Base-by-base conservation (phyloP, 2,329 filamentous ascomycete species). In the Colletotrichum sp. region DNA sequence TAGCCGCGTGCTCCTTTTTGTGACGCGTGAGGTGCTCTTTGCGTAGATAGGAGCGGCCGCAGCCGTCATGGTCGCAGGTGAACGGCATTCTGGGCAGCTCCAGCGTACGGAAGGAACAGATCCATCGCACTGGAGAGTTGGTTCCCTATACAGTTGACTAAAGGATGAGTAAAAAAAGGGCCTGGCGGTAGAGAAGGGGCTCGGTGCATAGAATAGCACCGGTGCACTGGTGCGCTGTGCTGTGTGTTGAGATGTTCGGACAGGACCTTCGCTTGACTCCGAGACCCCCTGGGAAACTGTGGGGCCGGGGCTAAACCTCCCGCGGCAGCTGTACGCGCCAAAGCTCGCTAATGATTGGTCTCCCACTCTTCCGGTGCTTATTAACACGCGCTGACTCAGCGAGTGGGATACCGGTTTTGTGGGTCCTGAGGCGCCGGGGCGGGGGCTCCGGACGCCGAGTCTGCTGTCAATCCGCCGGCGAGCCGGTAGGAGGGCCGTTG, bases 161-260 rank as follows among this genome's bases (percentile, higher is more conserved):
- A 48, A 32, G 48, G 61, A 18, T 32, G 18, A 26, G 52, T 59
- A 30, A 60, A 28, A 67, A 28, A 39, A n/a, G 28, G 34, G n/a
- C 9, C 30, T 18, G 43, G 10, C 10, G 14, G 30, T 18, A 30
- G 24, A 28, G 24, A 30, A 34, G 39, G 32, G 34, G n/a, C 24
- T 21, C 16, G 30, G 21, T 28, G 52, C 28, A 52, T 48, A 30
- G 32, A 68, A 65, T 32, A 59, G n/a, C 30, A 43, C 14, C 91
- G 3, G 34, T 48, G n/a, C 43, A 21, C 43, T 48, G 43, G 30
- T n/a, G 59, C 28, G 21, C 24, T 52, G 43, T 68, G 65, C 21
- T 52, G 43, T 68, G 65, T 36, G 24, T 67, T 5, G 18, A 71
- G 71, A 68, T 74, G 59, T 70, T 74, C 34, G 71, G 59, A 48